phyloP scores from a whole-genome alignment of 2,329 filamentous ascomycete genomes.

The Bipolaris oryzae region DNA sequence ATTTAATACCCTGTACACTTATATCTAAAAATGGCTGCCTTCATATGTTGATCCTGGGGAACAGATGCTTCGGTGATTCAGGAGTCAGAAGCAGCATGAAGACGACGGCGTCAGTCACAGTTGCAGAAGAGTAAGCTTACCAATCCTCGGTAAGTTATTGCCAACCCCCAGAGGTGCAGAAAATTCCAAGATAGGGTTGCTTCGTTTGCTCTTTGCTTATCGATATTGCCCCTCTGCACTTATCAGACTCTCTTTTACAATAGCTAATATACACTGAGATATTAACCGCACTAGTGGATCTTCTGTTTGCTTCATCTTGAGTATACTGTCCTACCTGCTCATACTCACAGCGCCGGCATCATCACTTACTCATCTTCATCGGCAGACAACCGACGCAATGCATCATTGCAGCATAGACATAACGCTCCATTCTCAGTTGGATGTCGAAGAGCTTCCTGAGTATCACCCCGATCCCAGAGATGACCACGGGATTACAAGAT shows the following conservation, averaged over 20 bases:
- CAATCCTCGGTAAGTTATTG: too few relatives aligned
- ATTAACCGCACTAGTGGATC: not conserved
- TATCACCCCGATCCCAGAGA: constrained; percentile 34
- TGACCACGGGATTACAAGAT: constrained; percentile 13
- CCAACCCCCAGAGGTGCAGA: too few relatives aligned
- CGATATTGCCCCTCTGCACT: not conserved
- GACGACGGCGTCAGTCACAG: not conserved
- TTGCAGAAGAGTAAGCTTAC: not conserved
- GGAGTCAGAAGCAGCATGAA: too few relatives aligned
- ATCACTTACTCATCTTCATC: not conserved
- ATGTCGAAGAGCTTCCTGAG: constrained; percentile 49
- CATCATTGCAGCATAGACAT: constrained; percentile 49
- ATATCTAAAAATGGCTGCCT: not conserved
- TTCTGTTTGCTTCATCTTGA: not conserved
- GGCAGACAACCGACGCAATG: constrained; percentile 23
- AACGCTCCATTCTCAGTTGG: constrained; percentile 51
- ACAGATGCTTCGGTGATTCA: too few relatives aligned
- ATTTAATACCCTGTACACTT: not conserved
- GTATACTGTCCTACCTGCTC: not conserved
- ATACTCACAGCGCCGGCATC: not conserved
- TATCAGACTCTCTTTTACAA: not conserved
- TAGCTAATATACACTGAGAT: not conserved
- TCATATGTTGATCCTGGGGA: not conserved
- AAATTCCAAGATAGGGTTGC: not conserved
- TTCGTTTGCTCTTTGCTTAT: not conserved